phyloP scores from a whole-genome alignment of 208 protist genomes.

The Trypanosoma mega region DNA sequence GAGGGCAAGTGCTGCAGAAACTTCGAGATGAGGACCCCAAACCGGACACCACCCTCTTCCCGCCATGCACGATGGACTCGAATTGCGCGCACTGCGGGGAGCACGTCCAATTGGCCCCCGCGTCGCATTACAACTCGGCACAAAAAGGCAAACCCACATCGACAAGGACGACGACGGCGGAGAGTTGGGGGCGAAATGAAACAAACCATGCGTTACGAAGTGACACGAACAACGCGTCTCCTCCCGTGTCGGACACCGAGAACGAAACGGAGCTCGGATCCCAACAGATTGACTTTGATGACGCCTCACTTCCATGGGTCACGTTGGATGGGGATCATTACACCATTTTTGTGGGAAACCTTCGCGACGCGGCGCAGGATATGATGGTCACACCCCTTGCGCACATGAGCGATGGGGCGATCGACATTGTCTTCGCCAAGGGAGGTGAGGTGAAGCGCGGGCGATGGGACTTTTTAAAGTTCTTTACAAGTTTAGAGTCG shows the following conservation, averaged over 20 bases:
- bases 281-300: constrained; percentile 57
- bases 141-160: no score
- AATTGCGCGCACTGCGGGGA: constrained; percentile 64
- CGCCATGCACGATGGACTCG: constrained; percentile 58
- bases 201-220: no score
- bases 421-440: constrained; percentile 69
- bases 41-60: constrained; percentile 38
- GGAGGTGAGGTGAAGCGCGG: constrained; percentile 31
- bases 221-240: background rate
- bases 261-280: constrained; percentile 12
- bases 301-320: constrained; percentile 62
- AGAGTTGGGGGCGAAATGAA: no score
- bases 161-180: no score
- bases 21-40: constrained; percentile 37
- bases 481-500: constrained; percentile 59
- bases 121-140: background rate
- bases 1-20: constrained; percentile 52
- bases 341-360: constrained; percentile 63
- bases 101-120: constrained; percentile 16
- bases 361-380: constrained; percentile 70
- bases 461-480: constrained; percentile 65
- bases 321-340: constrained; percentile 71
- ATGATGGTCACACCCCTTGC: constrained; percentile 73
- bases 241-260: constrained; percentile 13
- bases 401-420: constrained; percentile 75